Conservation (phyloP, 2,329 filamentous ascomycete genomes). For the Penicillium verrucosum region DNA sequence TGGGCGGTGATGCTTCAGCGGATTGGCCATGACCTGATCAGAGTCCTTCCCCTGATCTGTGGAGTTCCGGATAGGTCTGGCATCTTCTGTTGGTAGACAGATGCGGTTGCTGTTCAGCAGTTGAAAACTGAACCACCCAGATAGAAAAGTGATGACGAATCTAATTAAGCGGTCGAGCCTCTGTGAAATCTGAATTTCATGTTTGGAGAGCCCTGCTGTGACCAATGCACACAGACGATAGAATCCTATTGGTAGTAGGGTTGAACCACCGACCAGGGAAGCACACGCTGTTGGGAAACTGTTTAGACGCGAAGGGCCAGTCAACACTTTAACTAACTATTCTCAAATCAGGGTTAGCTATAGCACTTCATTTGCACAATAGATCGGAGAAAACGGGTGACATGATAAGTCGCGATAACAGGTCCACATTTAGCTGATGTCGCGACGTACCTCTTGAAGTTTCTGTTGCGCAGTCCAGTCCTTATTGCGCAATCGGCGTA, state of each 20-base stretch:
- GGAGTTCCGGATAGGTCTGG: slow-evolving; percentile 5
- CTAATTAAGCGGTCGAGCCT: slow-evolving; percentile 29
- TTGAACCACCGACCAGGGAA: slow-evolving; percentile 51
- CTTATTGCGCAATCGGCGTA: slow-evolving; percentile 35
- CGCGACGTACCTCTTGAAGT: slow-evolving; percentile 33
- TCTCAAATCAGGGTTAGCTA: slow-evolving; percentile 18
- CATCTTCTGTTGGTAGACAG: slow-evolving; percentile 13
- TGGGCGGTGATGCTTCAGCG: slow-evolving; percentile 21
- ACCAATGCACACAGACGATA: slow-evolving; percentile 27
- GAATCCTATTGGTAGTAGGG: slow-evolving; percentile 40
- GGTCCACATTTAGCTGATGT: neutral
- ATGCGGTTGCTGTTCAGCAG: slow-evolving; percentile 45
- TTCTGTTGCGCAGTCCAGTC: slow-evolving; percentile 34
- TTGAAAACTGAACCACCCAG: slow-evolving; percentile 49
- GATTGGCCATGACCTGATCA: slow-evolving; percentile 2
- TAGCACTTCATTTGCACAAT: neutral
- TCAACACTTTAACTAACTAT: slow-evolving; percentile 41
- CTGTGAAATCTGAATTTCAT: slow-evolving; percentile 17
- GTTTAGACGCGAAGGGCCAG: slow-evolving; percentile 42
- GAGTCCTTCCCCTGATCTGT: slow-evolving; percentile 4
- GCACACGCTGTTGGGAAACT: slow-evolving; percentile 55
- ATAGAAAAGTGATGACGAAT: slow-evolving; percentile 47
- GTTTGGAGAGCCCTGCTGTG: slow-evolving; percentile 17
- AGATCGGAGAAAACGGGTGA: neutral
- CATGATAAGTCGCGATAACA: slow-evolving; percentile 2